Conservation (phyloP, 352 stramenopile species). For the Elongisporangium prolatum region DNA sequence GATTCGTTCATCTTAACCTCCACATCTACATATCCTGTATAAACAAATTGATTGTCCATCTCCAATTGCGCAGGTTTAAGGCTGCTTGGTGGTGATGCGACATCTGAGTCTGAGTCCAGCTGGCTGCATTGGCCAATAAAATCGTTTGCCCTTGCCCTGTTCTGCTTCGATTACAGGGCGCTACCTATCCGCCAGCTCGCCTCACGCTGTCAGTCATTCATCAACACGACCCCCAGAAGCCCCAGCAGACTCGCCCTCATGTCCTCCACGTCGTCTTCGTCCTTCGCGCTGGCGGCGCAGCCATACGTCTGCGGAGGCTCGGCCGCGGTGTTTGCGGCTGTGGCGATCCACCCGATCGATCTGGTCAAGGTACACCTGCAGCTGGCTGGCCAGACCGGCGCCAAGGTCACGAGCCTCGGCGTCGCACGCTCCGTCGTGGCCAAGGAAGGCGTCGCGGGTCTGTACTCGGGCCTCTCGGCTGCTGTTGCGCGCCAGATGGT, state of each 20-base stretch:
- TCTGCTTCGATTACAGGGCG: neutral
- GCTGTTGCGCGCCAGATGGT: constrained; percentile 83
- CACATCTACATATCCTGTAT: neutral
- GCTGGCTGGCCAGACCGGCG: constrained; percentile 72
- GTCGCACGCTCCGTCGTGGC: constrained; percentile 78
- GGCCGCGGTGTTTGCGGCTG: constrained; percentile 64
- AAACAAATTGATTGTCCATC: neutral
- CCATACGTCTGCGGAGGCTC: constrained; percentile 79
- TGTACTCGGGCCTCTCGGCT: constrained; percentile 83
- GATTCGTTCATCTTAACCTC: neutral
- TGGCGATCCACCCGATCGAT: constrained; percentile 89
- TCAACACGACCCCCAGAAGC: neutral
- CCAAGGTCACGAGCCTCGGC: constrained; percentile 67
- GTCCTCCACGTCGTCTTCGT: constrained; percentile 30
- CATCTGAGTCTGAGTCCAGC: neutral
- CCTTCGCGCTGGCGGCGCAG: constrained; percentile 52
- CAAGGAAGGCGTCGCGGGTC: constrained; percentile 71
- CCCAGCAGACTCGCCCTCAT: constrained; percentile 10
- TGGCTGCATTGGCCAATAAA: neutral
- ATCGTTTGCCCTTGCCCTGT: neutral
- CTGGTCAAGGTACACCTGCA: constrained; percentile 90
- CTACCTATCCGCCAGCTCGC: neutral
- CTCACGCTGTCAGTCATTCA: neutral
- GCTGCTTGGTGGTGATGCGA: neutral
- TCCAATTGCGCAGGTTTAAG: neutral